Percentiles rank a stretch among this genome's conserved stretches.
phyloP scores from a whole-genome alignment of 2,329 filamentous ascomycete genomes.

The Pleurostoma richardsiae region DNA sequence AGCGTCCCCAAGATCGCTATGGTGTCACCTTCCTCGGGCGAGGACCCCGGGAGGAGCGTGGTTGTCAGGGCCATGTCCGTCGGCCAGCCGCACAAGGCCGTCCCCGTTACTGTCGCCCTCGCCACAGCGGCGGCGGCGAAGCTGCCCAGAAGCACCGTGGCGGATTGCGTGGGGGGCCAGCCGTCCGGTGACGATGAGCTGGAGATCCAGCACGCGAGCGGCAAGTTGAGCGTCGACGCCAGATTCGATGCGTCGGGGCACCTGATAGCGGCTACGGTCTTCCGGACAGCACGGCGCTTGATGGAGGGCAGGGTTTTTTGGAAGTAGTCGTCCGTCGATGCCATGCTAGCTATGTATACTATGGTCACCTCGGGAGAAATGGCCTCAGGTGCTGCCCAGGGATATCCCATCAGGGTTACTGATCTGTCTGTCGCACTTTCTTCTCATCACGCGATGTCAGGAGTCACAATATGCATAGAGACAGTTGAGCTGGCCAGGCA shows the following conservation, averaged over 20 bases:
- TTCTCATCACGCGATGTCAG: too few relatives aligned
- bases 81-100: slow-evolving; percentile 37
- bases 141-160: slow-evolving; percentile 34
- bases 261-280: slow-evolving; percentile 37
- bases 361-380: too few relatives aligned
- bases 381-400: too few relatives aligned
- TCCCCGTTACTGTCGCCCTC: slow-evolving; percentile 33
- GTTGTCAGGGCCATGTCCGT: slow-evolving; percentile 41
- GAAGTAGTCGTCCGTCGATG: neutral
- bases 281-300: slow-evolving; percentile 40
- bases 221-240: slow-evolving; percentile 39
- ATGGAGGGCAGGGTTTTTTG: slow-evolving; percentile 45
- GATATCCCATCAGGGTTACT: too few relatives aligned
- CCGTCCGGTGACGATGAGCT: slow-evolving; percentile 13
- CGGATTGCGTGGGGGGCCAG: slow-evolving; percentile 16
- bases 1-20: slow-evolving; percentile 41
- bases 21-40: slow-evolving; percentile 25
- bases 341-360: too few relatives aligned
- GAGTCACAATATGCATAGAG: too few relatives aligned
- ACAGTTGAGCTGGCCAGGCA: too few relatives aligned
- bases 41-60: slow-evolving; percentile 23
- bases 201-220: slow-evolving; percentile 42
- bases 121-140: slow-evolving; percentile 32
- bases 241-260: slow-evolving; percentile 26
- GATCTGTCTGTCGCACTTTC: too few relatives aligned